Evolutionary conservation across 2,329 filamentous ascomycete genomes (phyloP), one percentile per base, ranked within the genome.

Genomic region (Polytolypa hystricis): DNA sequence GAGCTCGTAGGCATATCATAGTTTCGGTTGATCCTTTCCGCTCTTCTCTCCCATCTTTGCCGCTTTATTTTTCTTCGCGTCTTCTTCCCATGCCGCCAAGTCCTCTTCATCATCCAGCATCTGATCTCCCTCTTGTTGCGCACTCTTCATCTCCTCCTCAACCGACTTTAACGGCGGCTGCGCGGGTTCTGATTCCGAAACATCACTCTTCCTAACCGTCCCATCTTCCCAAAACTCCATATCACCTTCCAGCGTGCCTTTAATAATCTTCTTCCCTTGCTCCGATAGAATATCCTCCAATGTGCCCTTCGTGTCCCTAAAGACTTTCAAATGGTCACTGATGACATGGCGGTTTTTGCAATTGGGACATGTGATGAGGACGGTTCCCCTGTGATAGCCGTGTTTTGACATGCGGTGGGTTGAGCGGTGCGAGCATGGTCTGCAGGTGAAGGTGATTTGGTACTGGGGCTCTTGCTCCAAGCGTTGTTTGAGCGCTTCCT

Each of bases 291-390:
- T 55, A 46, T 66, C 64, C 41, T 66, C 64, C 14, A 67, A 42
- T 1, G 61, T 66, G 10, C 50, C 58, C 18, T 53, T 53, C 30
- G 56, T 45, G 36, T 67, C 63, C 35, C 61, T 56, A 46, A 67
- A 67, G 42, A 78, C 73, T 48, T 74, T 77, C 34, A 98, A 64
- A 58, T 98, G 83, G 58, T 98, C 91, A 53, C 78, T 81, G 51
- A 98, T 96, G 47, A 98, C 65, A 64, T 98, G 91, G 16, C 86
- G 74, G 55, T 84, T 87, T 52, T 79, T 78, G 62, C 91, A 98
- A 3, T 69, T 67, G 0, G 91, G 89, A 56, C 91, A 98, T 21
- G 81, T 80, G 46, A 96, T 87, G 39, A 98, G 68, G 4, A 91
- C 81, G 1, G 85, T 89, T 23, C 91, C 91, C 44, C 79, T 71